These are phyloP conservation scores for Ulmus americana DNA, from an alignment of 331 rosid genomes.

Conservation along the genomic window DNA sequence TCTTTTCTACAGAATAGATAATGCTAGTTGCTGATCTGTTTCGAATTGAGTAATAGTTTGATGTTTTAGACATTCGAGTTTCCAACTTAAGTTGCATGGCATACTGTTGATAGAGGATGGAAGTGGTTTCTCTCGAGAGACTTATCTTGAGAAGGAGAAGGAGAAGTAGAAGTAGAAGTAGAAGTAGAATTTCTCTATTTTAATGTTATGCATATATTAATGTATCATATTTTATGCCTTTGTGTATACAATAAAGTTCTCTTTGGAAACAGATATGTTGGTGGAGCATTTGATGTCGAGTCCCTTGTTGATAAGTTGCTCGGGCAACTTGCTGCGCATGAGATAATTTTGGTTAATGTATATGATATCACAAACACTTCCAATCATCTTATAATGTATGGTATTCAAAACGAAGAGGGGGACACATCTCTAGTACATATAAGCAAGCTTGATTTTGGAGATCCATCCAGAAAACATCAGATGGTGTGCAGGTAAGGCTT, in stretches of 20 bases:
- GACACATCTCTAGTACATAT: slow-evolving; percentile 64
- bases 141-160: background rate
- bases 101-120: too few relatives aligned
- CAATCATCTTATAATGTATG: slow-evolving; percentile 77
- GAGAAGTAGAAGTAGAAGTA: background rate
- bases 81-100: background rate
- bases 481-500: slow-evolving; percentile 80
- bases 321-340: slow-evolving; percentile 93
- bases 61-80: background rate
- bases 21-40: background rate
- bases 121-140: background rate
- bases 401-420: slow-evolving; percentile 70
- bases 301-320: slow-evolving; percentile 97
- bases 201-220: slow-evolving; percentile 18
- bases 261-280: slow-evolving; percentile 60
- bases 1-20: background rate
- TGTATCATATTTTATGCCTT: slow-evolving; percentile 15
- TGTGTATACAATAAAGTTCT: slow-evolving; percentile 22
- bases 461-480: slow-evolving; percentile 78
- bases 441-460: slow-evolving; percentile 96
- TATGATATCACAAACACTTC: slow-evolving; percentile 79
- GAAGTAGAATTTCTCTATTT: background rate
- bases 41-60: background rate
- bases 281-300: slow-evolving; percentile 97
- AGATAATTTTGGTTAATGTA: slow-evolving; percentile 81